Evolutionary conservation across 208 protist species (phyloP).

Genomic region (Crithidia brevicula): DNA sequence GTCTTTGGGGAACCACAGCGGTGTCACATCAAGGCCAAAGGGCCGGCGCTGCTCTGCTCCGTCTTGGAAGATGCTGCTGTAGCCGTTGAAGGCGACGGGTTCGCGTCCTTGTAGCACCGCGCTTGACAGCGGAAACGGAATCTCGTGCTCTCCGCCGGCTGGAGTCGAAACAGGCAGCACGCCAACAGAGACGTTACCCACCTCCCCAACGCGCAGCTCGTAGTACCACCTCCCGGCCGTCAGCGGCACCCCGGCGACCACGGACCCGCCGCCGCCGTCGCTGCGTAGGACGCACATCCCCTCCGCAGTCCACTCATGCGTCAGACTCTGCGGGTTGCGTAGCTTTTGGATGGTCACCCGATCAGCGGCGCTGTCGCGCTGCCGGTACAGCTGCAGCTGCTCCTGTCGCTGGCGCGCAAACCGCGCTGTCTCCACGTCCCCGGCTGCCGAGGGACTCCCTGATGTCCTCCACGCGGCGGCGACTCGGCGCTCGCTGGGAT

Average conservation of each 20-base stretch:
- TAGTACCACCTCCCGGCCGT: constrained; percentile 86
- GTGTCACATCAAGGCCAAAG: constrained; percentile 14
- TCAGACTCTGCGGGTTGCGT: constrained; percentile 54
- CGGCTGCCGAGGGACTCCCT: constrained; percentile 6
- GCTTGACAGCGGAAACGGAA: constrained; percentile 22
- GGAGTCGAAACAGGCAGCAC: constrained; percentile 48
- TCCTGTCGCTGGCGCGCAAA: constrained; percentile 70
- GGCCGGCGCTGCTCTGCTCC: constrained; percentile 18
- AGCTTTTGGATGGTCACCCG: constrained; percentile 71
- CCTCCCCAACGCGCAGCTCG: constrained; percentile 75
- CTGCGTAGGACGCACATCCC: constrained; percentile 66
- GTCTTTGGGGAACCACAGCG: constrained; percentile 73
- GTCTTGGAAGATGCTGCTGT: constrained; percentile 49
- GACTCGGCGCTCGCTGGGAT: background rate
- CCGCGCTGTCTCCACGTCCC: constrained; percentile 32
- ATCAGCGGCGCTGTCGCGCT: constrained; percentile 51
- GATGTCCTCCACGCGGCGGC: too few species aligned
- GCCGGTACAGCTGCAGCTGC: constrained; percentile 68
- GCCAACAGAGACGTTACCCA: constrained; percentile 75
- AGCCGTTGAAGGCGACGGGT: constrained; percentile 82
- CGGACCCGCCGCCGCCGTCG: constrained; percentile 40
- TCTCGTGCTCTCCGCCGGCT: constrained; percentile 10
- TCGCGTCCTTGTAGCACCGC: constrained; percentile 26
- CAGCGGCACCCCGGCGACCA: constrained; percentile 69
- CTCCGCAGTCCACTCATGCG: constrained; percentile 78